Percentiles rank a stretch among this genome's conserved stretches.
Conservation (phyloP, 345 rosid genomes). For the Garcia nutans region DNA sequence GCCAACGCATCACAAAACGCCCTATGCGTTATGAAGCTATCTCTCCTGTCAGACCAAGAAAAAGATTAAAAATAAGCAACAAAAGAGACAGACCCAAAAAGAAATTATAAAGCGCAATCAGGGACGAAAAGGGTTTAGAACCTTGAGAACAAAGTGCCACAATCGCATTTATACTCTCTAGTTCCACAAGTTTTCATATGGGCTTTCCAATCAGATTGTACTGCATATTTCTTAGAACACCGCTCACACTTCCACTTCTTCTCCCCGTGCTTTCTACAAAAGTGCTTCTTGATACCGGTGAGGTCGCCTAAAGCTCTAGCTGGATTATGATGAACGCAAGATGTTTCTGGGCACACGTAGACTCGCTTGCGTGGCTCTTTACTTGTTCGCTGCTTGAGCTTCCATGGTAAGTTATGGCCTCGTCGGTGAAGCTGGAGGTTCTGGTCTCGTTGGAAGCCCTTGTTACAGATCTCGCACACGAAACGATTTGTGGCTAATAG, state of each 20-base stretch:
- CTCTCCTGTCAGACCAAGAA: slow-evolving; percentile 43
- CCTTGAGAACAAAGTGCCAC: slow-evolving; percentile 79
- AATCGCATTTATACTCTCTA: slow-evolving; percentile 71
- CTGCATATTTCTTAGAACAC: slow-evolving; percentile 78
- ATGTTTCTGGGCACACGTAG: slow-evolving; percentile 69
- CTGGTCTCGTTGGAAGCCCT: slow-evolving; percentile 80
- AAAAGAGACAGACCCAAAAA: neutral
- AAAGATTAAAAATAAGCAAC: neutral
- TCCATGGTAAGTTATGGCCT: slow-evolving; percentile 83
- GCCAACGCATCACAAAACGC: slow-evolving; percentile 85
- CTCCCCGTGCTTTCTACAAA: slow-evolving; percentile 74
- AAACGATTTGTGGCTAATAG: slow-evolving; percentile 63
- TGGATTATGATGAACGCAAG: slow-evolving; percentile 68
- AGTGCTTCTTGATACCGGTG: slow-evolving; percentile 84
- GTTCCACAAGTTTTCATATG: slow-evolving; percentile 82
- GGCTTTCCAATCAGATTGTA: slow-evolving; percentile 82
- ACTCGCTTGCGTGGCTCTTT: slow-evolving; percentile 62
- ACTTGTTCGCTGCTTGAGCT: slow-evolving; percentile 54
- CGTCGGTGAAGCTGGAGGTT: slow-evolving; percentile 77
- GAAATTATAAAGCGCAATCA: neutral
- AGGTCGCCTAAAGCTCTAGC: slow-evolving; percentile 78
- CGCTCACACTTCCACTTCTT: slow-evolving; percentile 82
- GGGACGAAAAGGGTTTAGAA: slow-evolving; percentile 3
- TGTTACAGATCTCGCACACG: slow-evolving; percentile 80
- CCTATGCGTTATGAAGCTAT: slow-evolving; percentile 69